Evolutionary conservation across 176 grass and related monocot species (phyloP).

Genomic region (Hyparrhenia diplandra): DNA sequence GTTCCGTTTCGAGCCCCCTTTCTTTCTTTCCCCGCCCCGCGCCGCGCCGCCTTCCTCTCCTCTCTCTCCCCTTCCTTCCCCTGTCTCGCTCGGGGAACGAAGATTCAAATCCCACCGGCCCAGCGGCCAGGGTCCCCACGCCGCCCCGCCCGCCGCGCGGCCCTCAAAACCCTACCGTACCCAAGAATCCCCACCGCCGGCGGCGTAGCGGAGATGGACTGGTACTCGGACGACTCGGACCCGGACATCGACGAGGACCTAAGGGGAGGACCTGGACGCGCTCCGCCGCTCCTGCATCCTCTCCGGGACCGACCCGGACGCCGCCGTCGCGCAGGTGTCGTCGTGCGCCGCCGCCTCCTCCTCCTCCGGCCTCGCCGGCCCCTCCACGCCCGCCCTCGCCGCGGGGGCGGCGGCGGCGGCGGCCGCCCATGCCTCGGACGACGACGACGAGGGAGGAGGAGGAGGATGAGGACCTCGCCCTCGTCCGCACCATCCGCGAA

Average conservation of each 20-base stretch:
- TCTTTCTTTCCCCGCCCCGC: too few relatives aligned
- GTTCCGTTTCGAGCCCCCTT: background rate
- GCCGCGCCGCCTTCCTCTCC: background rate
- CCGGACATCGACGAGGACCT: conserved; percentile 51
- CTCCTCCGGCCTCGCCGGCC: background rate
- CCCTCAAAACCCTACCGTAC: background rate
- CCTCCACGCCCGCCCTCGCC: background rate
- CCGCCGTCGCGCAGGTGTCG: conserved; percentile 9
- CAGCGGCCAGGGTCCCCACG: too few relatives aligned
- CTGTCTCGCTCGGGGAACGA: background rate
- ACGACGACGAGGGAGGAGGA: conserved; percentile 31
- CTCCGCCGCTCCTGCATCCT: conserved; percentile 62
- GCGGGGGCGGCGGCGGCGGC: background rate
- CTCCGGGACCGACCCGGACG: conserved; percentile 47
- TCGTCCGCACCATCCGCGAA: conserved; percentile 64
- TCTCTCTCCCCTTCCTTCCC: background rate
- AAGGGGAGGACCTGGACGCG: conserved; percentile 61
- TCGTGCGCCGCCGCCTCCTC: background rate
- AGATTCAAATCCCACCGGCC: conserved; percentile 30
- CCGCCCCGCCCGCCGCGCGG: background rate
- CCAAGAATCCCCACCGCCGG: conserved; percentile 11
- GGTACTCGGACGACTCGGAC: conserved; percentile 46
- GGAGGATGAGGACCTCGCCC: conserved; percentile 45
- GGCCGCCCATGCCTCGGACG: background rate
- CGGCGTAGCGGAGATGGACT: conserved; percentile 32